Evolutionary conservation across 805 yeast genomes (phyloP).

Genomic region (Myxozyma geophila): DNA sequence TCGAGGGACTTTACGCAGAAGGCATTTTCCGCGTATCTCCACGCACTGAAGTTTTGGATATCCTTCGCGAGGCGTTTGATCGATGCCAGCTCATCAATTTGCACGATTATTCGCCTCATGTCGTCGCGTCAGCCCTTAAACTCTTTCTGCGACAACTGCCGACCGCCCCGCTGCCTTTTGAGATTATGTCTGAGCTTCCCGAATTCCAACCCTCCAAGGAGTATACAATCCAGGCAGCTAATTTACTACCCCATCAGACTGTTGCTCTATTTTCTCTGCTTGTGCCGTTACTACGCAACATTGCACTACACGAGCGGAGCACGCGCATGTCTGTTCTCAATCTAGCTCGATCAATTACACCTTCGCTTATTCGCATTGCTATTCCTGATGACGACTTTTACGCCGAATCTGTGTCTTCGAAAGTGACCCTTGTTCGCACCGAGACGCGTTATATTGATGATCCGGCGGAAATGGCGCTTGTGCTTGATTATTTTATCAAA

Average conservation of each 20-base stretch:
- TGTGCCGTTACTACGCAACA: slow-evolving; percentile 32
- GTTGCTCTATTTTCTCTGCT: slow-evolving; percentile 26
- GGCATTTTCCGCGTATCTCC: slow-evolving; percentile 39
- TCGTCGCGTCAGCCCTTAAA: slow-evolving; percentile 52
- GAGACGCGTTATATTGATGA: slow-evolving; percentile 20
- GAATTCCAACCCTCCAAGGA: slow-evolving; percentile 40
- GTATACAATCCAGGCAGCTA: slow-evolving; percentile 20
- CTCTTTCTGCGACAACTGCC: slow-evolving; percentile 58
- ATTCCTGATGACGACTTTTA: slow-evolving; percentile 7
- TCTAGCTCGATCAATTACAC: slow-evolving; percentile 31
- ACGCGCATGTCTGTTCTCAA: slow-evolving; percentile 29
- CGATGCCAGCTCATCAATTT: slow-evolving; percentile 60
- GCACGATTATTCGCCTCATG: slow-evolving; percentile 60
- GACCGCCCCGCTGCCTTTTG: slow-evolving; percentile 55
- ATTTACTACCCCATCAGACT: slow-evolving; percentile 29
- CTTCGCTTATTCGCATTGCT: slow-evolving; percentile 30
- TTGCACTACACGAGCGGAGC: slow-evolving; percentile 27
- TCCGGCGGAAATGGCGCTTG: slow-evolving; percentile 26
- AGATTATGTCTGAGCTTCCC: slow-evolving; percentile 18
- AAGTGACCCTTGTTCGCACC: slow-evolving; percentile 4
- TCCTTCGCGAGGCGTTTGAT: slow-evolving; percentile 45
- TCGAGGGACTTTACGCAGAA: slow-evolving; percentile 31
- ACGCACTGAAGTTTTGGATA: slow-evolving; percentile 39
- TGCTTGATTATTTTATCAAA: slow-evolving; percentile 30
- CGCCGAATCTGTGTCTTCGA: not conserved